Evolutionary conservation across 2,329 filamentous ascomycete species (phyloP).

Genomic region (Nothophoma quercina): DNA sequence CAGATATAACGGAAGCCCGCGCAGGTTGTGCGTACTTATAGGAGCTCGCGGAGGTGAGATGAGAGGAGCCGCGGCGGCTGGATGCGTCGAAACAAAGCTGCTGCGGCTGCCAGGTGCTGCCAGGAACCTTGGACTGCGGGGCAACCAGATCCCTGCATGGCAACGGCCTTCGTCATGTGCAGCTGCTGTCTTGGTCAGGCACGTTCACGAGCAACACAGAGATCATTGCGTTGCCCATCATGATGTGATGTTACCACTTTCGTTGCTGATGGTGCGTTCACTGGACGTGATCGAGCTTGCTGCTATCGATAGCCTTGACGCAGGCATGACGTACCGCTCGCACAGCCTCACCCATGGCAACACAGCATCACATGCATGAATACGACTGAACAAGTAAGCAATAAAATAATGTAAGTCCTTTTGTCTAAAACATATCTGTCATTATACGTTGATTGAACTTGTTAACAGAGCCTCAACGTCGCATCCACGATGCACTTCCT

Average conservation of each 20-base stretch:
- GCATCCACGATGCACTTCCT: too few species aligned
- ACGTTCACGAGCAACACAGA: slow-evolving; percentile 28
- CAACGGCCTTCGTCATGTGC: slow-evolving; percentile 25
- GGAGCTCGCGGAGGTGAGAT: slow-evolving; percentile 16
- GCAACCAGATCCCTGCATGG: slow-evolving; percentile 32
- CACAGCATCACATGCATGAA: slow-evolving; percentile 2
- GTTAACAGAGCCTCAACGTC: too few species aligned
- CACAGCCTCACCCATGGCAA: not conserved
- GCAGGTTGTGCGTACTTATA: slow-evolving; percentile 19
- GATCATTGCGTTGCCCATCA: slow-evolving; percentile 11
- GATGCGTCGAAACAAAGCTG: slow-evolving; percentile 23
- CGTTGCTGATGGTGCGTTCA: slow-evolving; percentile 2
- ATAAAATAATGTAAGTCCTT: too few species aligned
- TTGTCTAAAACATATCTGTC: too few species aligned
- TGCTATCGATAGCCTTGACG: slow-evolving; percentile 1
- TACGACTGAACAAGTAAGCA: too few species aligned
- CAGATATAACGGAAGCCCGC: slow-evolving; percentile 10
- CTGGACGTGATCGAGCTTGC: slow-evolving; percentile 1
- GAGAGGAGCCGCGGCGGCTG: slow-evolving; percentile 19
- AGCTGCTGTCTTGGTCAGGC: slow-evolving; percentile 20
- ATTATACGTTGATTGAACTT: too few species aligned
- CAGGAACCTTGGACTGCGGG: slow-evolving; percentile 29
- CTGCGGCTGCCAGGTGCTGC: slow-evolving; percentile 20
- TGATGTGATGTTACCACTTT: slow-evolving; percentile 8
- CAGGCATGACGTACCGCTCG: slow-evolving; percentile 10